These are phyloP conservation scores for Citrus sinensis DNA, from an alignment of 345 rosid species.

Conservation along the genomic window DVS_A1.0 CM039163.1:51253501-51254000, in stretches of 20 bases:
- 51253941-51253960: background rate
- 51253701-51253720: slow-evolving; percentile 40
- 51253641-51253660: slow-evolving; percentile 62
- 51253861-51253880: slow-evolving; percentile 20
- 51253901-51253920: background rate
- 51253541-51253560: background rate
- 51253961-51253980: background rate
- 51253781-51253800: slow-evolving; percentile 21
- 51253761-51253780: slow-evolving; percentile 22
- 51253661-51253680: slow-evolving; percentile 19
- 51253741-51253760: slow-evolving; percentile 31
- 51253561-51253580: background rate
- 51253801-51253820: slow-evolving; percentile 1
- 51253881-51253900: slow-evolving; percentile 11
- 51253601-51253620: slow-evolving; percentile 49
- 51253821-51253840: background rate
- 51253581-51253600: slow-evolving; percentile 14
- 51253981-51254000: slow-evolving; percentile 14
- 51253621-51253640: slow-evolving; percentile 20
- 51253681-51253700: slow-evolving; percentile 30
- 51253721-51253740: slow-evolving; percentile 34
- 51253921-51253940: background rate
- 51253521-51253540: background rate
- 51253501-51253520: background rate
- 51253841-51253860: background rate